Evolutionary conservation across 768 basidiomycete genomes (phyloP).

Genomic region (Pleurotus salmoneostramineus): DNA sequence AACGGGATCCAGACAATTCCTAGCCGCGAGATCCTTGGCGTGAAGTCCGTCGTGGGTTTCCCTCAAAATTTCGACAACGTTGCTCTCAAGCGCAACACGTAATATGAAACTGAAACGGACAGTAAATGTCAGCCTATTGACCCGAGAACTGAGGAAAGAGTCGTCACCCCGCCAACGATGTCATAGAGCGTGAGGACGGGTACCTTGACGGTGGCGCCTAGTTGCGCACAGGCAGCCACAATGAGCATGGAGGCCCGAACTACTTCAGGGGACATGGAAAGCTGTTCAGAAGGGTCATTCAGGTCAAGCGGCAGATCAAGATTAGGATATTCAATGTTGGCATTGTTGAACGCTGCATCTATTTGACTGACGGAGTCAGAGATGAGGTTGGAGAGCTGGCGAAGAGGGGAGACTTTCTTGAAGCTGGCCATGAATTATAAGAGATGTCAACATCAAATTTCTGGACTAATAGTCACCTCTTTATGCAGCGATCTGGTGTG

Average conservation of each 20-base stretch:
- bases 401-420: background rate
- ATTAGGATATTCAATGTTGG: conserved; percentile 16
- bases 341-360: conserved; percentile 18
- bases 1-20: conserved; percentile 20
- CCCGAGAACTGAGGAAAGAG: background rate
- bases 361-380: conserved; percentile 16
- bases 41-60: conserved; percentile 22
- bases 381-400: conserved; percentile 18
- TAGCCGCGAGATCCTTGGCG: conserved; percentile 26
- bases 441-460: too few relatives aligned
- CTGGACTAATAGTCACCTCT: too few relatives aligned
- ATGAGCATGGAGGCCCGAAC: conserved; percentile 12
- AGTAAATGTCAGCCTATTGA: background rate
- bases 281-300: conserved; percentile 12
- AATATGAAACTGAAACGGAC: conserved; percentile 12
- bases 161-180: conserved; percentile 1
- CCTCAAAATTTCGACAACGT: conserved; percentile 2
- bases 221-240: conserved; percentile 22
- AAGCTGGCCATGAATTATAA: too few relatives aligned
- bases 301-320: conserved; percentile 22
- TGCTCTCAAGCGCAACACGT: conserved; percentile 9
- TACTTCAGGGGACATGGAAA: conserved; percentile 11
- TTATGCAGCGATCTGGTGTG: too few relatives aligned
- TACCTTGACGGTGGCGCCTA: conserved; percentile 10
- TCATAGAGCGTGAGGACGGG: conserved; percentile 9